Evolutionary conservation across 75 land plant species (phyloP).

Genomic region (Cunninghamia lanceolata): DNA sequence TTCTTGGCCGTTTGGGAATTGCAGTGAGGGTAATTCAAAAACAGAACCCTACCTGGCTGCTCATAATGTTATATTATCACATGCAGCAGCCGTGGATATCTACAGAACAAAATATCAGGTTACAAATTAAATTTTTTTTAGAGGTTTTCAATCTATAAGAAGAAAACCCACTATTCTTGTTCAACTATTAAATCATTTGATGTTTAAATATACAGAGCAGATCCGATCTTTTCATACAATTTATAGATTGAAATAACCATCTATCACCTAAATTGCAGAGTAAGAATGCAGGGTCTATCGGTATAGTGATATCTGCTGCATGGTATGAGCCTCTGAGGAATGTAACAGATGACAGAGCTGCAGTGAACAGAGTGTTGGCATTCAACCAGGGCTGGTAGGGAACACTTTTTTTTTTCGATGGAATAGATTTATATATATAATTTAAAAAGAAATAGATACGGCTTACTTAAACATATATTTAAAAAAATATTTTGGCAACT

Average conservation of each 20-base stretch:
- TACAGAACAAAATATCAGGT: slow-evolving; percentile 25
- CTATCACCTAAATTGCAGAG: slow-evolving; percentile 12
- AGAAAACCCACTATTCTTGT: no score
- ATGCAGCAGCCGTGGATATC: slow-evolving; percentile 20
- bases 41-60: slow-evolving; percentile 34
- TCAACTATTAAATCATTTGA: no score
- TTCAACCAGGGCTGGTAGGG: slow-evolving; percentile 50
- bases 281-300: slow-evolving; percentile 54
- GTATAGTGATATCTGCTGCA: slow-evolving; percentile 25
- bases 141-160: neutral
- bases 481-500: no score
- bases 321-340: slow-evolving; percentile 54
- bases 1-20: slow-evolving; percentile 1
- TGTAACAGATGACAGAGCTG: slow-evolving; percentile 24
- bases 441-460: no score
- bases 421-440: no score
- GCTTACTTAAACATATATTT: no score
- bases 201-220: neutral
- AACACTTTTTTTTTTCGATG: slow-evolving; percentile 67
- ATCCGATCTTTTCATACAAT: neutral
- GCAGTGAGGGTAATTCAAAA: slow-evolving; percentile 20
- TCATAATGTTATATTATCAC: slow-evolving; percentile 24
- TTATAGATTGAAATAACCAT: neutral
- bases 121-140: neutral
- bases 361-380: slow-evolving; percentile 37